phyloP scores from a whole-genome alignment of 148 eudicot genomes.

The Silene uniflora region DNA sequence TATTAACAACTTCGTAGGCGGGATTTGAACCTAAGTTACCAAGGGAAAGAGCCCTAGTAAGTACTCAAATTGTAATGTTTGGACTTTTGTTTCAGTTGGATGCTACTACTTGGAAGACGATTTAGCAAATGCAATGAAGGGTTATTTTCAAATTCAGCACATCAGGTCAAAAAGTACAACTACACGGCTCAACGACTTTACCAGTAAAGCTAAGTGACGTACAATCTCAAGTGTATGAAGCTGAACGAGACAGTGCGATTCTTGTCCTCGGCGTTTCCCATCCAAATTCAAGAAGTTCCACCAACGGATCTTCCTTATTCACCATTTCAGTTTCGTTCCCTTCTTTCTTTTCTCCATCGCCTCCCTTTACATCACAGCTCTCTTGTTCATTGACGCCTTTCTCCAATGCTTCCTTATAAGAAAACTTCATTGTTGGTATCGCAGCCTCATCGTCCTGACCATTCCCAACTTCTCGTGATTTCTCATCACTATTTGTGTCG shows the following conservation, averaged over 20 bases:
- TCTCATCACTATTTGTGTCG: conserved; percentile 28
- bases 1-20: too few species aligned
- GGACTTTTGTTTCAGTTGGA: too few species aligned
- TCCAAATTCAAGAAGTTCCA: conserved; percentile 35
- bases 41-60: too few species aligned
- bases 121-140: too few species aligned
- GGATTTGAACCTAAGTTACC: too few species aligned
- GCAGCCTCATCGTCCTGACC: background rate
- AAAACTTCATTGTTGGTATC: conserved; percentile 10
- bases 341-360: background rate
- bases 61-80: too few species aligned
- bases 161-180: too few species aligned
- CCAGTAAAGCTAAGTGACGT: background rate
- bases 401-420: conserved; percentile 33
- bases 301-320: conserved; percentile 29
- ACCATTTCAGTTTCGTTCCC: background rate
- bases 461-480: background rate
- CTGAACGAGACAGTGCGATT: conserved; percentile 16
- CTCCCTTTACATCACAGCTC: background rate
- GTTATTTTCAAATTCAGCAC: too few species aligned
- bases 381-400: conserved; percentile 23
- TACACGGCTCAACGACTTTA: background rate
- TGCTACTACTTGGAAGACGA: too few species aligned
- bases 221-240: conserved; percentile 16
- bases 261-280: conserved; percentile 32